Evolutionary conservation across 2,329 filamentous ascomycete genomes (phyloP), one percentile per base, ranked within the genome.

Genomic region (Neurospora sp.): DNA sequence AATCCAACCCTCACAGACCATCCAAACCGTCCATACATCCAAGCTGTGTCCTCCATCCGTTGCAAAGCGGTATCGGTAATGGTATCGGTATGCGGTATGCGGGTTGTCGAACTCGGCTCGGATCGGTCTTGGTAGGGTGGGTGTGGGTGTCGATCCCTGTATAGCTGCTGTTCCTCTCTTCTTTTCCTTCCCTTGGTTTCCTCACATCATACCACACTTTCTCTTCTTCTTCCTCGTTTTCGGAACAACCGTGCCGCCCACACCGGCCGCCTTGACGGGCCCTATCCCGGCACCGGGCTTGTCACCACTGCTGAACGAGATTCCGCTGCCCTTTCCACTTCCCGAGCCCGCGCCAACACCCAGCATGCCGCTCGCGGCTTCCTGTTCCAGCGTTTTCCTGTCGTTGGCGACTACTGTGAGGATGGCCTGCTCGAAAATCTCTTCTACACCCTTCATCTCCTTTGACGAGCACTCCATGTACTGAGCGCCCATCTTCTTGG

Each of bases 381-480:
- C 81, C 72, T 81, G 80, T 78, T 88, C 86, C 72, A 85, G 80
- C 76, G 88, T 90, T 79, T 89, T 89, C 77, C 85, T 82, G 78
- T 93, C 93, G 76, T 93, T 92, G 74, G 91, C 89, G 38, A 99
- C 93, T 39, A 96, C 93, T 68, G 92, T 95, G 77, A 94, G 89
- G 78, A 99, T 94, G 70, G 96, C 96, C 72, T 89, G 86, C 80
- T 96, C 91, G 81, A 99, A 99, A 78, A 98, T 96, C 77, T 98
- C 95, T 79, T 98, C 93, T 66, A 99, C 95, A 70, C 96, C 96
- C 69, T 86, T 89, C 91, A 97, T 96, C 82, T 97, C 96, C 82
- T 98, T 98, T 81, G 93, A 97, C 79, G 93, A 97, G 86, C 96
- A 99, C 83, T 99, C 96, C 88, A 97, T 95, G 83, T 99, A 99